These are phyloP conservation scores for Paramecium pentaurelia DNA, from an alignment of 73 alveolate genomes.

Conservation along the genomic window DNA sequence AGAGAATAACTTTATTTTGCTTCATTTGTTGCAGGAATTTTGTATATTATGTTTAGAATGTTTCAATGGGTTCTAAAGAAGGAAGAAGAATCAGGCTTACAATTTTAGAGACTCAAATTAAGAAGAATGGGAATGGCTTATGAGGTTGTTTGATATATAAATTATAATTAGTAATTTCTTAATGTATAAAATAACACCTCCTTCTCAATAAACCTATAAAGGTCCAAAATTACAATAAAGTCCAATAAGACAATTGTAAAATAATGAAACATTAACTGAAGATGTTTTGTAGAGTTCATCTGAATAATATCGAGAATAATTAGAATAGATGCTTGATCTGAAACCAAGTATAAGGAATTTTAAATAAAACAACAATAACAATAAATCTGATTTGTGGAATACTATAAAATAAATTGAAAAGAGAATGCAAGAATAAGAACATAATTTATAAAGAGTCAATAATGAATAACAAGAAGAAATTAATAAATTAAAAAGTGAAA, in stretches of 20 bases:
- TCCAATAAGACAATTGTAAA: neutral
- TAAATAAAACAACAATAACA: neutral
- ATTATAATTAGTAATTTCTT: neutral
- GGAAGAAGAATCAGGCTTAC: slow-evolving; percentile 57
- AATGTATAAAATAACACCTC: slow-evolving; percentile 12
- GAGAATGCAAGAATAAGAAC: neutral
- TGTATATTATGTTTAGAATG: slow-evolving; percentile 45
- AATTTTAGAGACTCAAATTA: slow-evolving; percentile 46
- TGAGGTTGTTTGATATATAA: slow-evolving; percentile 26
- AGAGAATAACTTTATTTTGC: slow-evolving; percentile 70
- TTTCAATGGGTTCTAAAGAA: slow-evolving; percentile 47
- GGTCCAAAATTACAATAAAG: neutral
- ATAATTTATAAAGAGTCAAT: neutral
- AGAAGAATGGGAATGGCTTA: slow-evolving; percentile 54
- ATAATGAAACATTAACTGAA: neutral
- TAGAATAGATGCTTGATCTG: neutral
- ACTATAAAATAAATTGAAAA: neutral
- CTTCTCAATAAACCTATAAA: neutral
- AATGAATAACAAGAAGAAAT: neutral
- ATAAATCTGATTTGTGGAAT: neutral
- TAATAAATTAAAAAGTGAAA: neutral
- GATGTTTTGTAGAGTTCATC: neutral
- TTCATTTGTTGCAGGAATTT: neutral
- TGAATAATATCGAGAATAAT: neutral
- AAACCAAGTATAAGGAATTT: neutral